Evolutionary conservation across 106 monocot genomes (phyloP).

Genomic region (Dioscorea zingiberensis): DNA sequence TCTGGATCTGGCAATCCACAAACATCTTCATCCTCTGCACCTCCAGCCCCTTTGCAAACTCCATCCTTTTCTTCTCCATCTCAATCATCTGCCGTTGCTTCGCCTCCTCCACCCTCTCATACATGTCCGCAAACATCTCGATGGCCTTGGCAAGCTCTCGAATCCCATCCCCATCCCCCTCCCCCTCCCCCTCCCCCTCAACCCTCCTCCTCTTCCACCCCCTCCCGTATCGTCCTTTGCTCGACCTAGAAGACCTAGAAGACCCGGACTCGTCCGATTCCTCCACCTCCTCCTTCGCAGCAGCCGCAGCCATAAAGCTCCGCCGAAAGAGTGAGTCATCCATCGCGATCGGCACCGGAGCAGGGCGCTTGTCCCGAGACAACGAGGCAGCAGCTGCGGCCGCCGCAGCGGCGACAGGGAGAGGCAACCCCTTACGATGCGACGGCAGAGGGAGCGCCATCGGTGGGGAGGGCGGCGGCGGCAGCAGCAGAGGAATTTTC

Average conservation of each 20-base stretch:
- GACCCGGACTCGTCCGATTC: too few relatives aligned
- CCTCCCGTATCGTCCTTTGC: not conserved
- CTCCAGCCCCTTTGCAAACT: constrained; percentile 18
- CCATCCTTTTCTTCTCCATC: constrained; percentile 18
- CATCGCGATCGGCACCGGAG: not conserved
- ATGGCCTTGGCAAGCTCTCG: constrained; percentile 12
- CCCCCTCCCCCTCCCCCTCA: not conserved
- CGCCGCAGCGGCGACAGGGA: not conserved
- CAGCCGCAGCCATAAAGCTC: too few relatives aligned
- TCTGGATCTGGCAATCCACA: constrained; percentile 7
- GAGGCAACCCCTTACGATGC: constrained; percentile 13
- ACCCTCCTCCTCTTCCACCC: not conserved
- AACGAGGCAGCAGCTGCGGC: not conserved
- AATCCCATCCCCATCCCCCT: constrained; percentile 6
- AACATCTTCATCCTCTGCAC: constrained; percentile 25
- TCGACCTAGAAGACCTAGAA: too few relatives aligned
- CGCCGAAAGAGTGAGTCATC: too few relatives aligned
- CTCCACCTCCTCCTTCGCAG: too few relatives aligned
- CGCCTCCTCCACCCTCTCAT: constrained; percentile 14
- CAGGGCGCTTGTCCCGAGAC: not conserved
- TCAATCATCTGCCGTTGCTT: constrained; percentile 25
- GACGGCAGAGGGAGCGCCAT: constrained; percentile 10
- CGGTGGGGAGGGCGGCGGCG: constrained; percentile 2
- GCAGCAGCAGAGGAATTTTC: not conserved
- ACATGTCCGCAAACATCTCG: constrained; percentile 12